Evolutionary conservation across 768 basidiomycete species (phyloP).

Genomic region (Dentipellis sp.): DNA sequence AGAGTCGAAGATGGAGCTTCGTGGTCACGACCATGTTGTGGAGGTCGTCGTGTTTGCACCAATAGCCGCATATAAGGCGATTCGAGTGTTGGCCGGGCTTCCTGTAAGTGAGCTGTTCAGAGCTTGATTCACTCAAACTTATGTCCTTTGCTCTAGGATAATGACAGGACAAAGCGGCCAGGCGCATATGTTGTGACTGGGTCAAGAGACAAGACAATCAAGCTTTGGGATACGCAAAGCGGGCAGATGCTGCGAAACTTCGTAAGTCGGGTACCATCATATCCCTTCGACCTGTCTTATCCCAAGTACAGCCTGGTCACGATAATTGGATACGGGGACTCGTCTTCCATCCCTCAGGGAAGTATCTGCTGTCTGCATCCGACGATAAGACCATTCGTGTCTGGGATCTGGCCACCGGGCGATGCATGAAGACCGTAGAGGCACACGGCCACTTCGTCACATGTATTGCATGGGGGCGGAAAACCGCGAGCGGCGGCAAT

Average conservation of each 20-base stretch:
- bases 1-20: constrained; percentile 39
- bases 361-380: constrained; percentile 45
- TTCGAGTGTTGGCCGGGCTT: constrained; percentile 38
- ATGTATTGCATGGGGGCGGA: constrained; percentile 13
- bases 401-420: constrained; percentile 47
- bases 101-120: constrained; percentile 22
- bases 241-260: constrained; percentile 43
- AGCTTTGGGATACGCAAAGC: constrained; percentile 39
- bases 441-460: constrained; percentile 14
- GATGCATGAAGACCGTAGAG: constrained; percentile 27
- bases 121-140: background rate
- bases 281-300: background rate
- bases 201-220: constrained; percentile 45
- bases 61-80: constrained; percentile 27
- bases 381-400: constrained; percentile 52
- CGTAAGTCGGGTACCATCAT: constrained; percentile 18
- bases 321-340: constrained; percentile 52
- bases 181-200: constrained; percentile 39
- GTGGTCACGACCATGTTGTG: constrained; percentile 48
- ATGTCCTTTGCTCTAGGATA: background rate
- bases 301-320: constrained; percentile 25
- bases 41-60: constrained; percentile 46
- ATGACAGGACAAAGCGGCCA: constrained; percentile 6
- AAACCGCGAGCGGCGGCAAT: constrained; percentile 3
- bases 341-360: constrained; percentile 49